These are phyloP conservation scores for Trichoderma reesei DNA, from an alignment of 495 filamentous ascomycete genomes.

Conservation along the genomic window DNA sequence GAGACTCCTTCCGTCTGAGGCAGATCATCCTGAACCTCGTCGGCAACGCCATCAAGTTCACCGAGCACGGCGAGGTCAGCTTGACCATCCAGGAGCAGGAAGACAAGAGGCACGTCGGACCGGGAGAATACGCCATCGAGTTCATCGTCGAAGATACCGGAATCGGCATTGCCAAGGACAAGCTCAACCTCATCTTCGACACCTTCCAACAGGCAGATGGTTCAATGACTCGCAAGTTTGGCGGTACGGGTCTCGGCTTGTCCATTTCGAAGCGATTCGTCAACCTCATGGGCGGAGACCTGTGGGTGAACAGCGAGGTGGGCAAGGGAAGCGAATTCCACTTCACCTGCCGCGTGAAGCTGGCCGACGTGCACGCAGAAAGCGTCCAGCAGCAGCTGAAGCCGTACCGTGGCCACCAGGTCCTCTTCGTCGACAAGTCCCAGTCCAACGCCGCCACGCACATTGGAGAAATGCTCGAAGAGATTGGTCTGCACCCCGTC, in stretches of 20 bases:
- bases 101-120: constrained; percentile 42
- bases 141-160: constrained; percentile 96
- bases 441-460: constrained; percentile 66
- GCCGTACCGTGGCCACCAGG: constrained; percentile 84
- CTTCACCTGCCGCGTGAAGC: constrained; percentile 89
- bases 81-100: constrained; percentile 76
- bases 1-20: constrained; percentile 91
- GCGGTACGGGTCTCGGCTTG: constrained; percentile 88
- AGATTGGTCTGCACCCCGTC: constrained; percentile 70
- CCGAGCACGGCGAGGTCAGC: constrained; percentile 93
- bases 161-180: constrained; percentile 93
- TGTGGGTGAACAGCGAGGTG: constrained; percentile 93
- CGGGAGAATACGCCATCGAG: constrained; percentile 84
- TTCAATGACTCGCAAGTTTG: constrained; percentile 93
- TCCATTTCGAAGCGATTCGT: constrained; percentile 95
- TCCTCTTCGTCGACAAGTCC: constrained; percentile 93
- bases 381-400: constrained; percentile 75
- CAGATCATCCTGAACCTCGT: constrained; percentile 87
- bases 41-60: constrained; percentile 90
- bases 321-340: constrained; percentile 92
- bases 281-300: constrained; percentile 92
- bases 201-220: constrained; percentile 99
- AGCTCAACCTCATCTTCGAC: constrained; percentile 96
- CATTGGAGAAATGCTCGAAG: constrained; percentile 70
- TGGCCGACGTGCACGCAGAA: constrained; percentile 71